These are phyloP conservation scores for Collariella sp. DNA, from an alignment of 495 filamentous ascomycete species.

Conservation along the genomic window DNA sequence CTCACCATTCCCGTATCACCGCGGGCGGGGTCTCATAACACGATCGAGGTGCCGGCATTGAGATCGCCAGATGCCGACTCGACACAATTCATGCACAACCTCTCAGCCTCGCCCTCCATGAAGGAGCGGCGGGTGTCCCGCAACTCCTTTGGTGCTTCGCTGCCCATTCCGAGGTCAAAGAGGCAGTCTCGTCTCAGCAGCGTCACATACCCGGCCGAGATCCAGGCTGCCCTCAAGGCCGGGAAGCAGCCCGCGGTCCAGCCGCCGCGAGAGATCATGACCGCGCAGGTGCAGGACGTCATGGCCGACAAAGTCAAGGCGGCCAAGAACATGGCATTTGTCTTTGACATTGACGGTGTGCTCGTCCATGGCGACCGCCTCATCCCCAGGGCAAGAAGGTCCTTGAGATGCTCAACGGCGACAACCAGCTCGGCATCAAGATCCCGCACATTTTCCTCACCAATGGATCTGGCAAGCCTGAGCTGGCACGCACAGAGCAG, in stretches of 20 bases:
- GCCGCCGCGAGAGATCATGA: constrained; percentile 59
- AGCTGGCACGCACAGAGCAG: constrained; percentile 48
- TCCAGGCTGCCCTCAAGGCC: constrained; percentile 31
- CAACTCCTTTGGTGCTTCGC: constrained; percentile 70
- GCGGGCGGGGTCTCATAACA: constrained; percentile 24
- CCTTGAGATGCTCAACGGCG: constrained; percentile 57
- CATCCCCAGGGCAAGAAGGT: constrained; percentile 52
- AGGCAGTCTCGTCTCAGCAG: constrained; percentile 58
- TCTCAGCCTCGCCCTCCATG: constrained; percentile 58
- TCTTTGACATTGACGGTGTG: constrained; percentile 60
- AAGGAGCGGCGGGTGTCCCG: constrained; percentile 59
- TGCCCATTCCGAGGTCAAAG: constrained; percentile 68
- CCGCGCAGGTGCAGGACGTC: constrained; percentile 65
- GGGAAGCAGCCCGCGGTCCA: constrained; percentile 36
- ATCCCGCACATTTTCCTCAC: constrained; percentile 65
- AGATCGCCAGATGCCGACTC: constrained; percentile 62
- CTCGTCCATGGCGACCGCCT: constrained; percentile 56
- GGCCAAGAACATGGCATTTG: constrained; percentile 61
- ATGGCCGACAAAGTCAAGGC: constrained; percentile 55
- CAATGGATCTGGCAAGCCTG: constrained; percentile 57
- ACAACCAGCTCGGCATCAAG: constrained; percentile 61
- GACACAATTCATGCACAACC: constrained; percentile 61
- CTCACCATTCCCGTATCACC: constrained; percentile 21
- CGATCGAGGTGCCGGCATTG: constrained; percentile 64
- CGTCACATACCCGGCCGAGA: constrained; percentile 30